Base-by-base conservation (phyloP, 345 rosid species). In the Populus nigra region DNA sequence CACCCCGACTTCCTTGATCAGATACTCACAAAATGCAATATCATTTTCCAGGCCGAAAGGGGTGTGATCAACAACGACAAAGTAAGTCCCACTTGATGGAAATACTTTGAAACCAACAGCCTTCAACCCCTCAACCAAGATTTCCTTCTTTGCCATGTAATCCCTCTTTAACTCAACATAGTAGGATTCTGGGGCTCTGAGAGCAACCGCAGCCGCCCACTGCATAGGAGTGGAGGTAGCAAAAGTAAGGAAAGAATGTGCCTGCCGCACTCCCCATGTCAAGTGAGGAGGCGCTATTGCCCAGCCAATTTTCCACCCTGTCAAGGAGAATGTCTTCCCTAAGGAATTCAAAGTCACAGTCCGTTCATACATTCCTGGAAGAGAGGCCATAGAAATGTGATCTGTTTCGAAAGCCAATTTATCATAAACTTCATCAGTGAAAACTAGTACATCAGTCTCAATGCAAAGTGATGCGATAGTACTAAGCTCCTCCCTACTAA, bases 261-360 rank as follows among this genome's bases (percentile, higher is more conserved):
- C 99, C 85, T 89, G 92, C 47, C 96, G 85, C 59, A 94, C 87
- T 78, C 99, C 99, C 97, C 98, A 92, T 27, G 93, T 89, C 74
- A 94, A 55, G 83, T 94, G 93, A 20, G 94, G 90, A 7, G 97
- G 94, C 3, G 98, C 97, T 5, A 92, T 90, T 3, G 96, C 96
- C 99, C 99, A 96, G 35, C 99, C 99, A n/a, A 94, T 91, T 86
- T 91, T 93, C 99, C 99, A 96, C 10, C 99, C 98, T 0, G 97
- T 96, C 78, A 96, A 85, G 38, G 97, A 96, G 84, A 91, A 96
- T 13, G 98, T 96, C 89, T 96, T 96, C 71, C 97, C 98, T 15
- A 94, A 67, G 68, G 98, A 96, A 65, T 96, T 96, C 98, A 94
- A 78, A 5, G 97, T 96, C 57, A 94, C 97, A 0, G 97, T 92